Evolutionary conservation across 306 rosid genomes (phyloP).

Genomic region (Trifolium subterraneum): DNA sequence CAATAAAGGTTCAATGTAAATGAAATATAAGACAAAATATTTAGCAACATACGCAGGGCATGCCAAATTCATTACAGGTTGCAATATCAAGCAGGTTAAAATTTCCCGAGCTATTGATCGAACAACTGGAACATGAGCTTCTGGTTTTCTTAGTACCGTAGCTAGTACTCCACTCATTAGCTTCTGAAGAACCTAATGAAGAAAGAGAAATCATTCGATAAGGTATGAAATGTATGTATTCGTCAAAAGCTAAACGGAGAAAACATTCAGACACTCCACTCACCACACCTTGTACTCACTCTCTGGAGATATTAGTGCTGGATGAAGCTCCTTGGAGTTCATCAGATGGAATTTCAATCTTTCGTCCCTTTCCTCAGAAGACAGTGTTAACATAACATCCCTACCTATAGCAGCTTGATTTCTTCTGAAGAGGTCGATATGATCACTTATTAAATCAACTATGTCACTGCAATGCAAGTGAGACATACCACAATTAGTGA

Average conservation of each 20-base stretch:
- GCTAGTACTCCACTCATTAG: slow-evolving; percentile 84
- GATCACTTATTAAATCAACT: slow-evolving; percentile 84
- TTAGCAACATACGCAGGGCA: slow-evolving; percentile 80
- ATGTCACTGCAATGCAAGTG: slow-evolving; percentile 74
- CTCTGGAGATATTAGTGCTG: slow-evolving; percentile 93
- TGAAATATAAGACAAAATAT: slow-evolving; percentile 32
- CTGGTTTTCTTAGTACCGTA: slow-evolving; percentile 77
- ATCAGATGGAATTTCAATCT: slow-evolving; percentile 87
- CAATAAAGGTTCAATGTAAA: slow-evolving; percentile 32
- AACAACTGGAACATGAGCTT: slow-evolving; percentile 84
- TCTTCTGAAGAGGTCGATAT: slow-evolving; percentile 95
- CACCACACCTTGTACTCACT: slow-evolving; percentile 99
- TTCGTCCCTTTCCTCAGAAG: slow-evolving; percentile 95
- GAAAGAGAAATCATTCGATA: slow-evolving; percentile 46
- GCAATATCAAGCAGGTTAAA: slow-evolving; percentile 83
- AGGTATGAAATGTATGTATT: slow-evolving; percentile 40
- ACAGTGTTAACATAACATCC: slow-evolving; percentile 88
- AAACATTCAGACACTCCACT: slow-evolving; percentile 68
- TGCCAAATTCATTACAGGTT: slow-evolving; percentile 85
- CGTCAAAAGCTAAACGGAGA: slow-evolving; percentile 36
- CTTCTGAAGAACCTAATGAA: slow-evolving; percentile 82
- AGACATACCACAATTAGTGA: slow-evolving; percentile 36
- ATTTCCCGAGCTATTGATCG: slow-evolving; percentile 95
- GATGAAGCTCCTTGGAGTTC: slow-evolving; percentile 97
- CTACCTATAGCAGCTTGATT: slow-evolving; percentile 91